Base-by-base conservation (phyloP, 257 asterid species). In the Salvia rosmarinus region DNA sequence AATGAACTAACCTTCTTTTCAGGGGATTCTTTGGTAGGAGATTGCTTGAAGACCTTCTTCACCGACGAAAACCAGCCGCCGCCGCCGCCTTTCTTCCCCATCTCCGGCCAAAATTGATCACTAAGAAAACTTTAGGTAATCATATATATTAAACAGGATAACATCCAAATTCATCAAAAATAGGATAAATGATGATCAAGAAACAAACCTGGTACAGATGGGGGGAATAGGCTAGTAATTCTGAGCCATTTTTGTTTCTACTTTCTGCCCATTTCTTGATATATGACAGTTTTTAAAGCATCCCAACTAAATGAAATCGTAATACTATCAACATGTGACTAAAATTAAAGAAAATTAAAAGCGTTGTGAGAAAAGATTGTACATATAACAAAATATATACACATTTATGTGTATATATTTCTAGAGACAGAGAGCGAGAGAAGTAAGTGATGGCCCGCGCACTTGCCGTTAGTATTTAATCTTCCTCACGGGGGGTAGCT, bases 51-150 rank as follows among this genome's bases (percentile, higher is more conserved):
- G n/a, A 85, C 96, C 83, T 80, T 92, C 90, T 86, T 89, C 76
- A 92, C 88, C 10, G 94, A 71, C 32, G 93, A 86, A 72, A 92
- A 90, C 98, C 98, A 92, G 25, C 98, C 84, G 21, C 83, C 74
- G 32, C 84, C 77, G n/a, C 81, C 59, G 40, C 93, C 90, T 73
- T 86, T 88, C 90, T 86, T 85, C 54, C 96, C 96, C 96, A 89
- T 89, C 51, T 78, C 83, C 77, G 52, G 74, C 80, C 58, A 64
- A 20, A 28, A 57, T 40, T 5, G 20, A 17, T 21, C 79, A 67
- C 7, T 9, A 6, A 40, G 6, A 25, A 19, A 37, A 3, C 17
- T 9, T 60, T 1, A 61, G 9, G 14, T 17, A 47, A 61, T 34
- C 67, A 34, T 6, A 32, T 6, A 19, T 10, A 8, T 17, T 8